Conservation (phyloP, 2,329 filamentous ascomycete genomes). For the Zasmidium citrigriseum region DNA sequence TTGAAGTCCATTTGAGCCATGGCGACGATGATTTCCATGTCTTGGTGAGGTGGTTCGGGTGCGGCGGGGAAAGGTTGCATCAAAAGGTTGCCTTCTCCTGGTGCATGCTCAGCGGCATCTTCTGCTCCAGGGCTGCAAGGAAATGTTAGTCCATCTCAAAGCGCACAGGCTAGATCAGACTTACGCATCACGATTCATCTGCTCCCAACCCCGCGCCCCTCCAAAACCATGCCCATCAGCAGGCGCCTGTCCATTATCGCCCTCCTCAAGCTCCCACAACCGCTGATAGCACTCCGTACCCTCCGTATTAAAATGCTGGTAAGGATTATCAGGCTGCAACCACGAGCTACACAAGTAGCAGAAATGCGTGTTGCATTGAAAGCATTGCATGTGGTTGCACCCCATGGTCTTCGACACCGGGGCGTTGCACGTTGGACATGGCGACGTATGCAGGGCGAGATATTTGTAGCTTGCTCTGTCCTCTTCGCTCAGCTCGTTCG, state of each 20-base stretch:
- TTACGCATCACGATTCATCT: slow-evolving; percentile 39
- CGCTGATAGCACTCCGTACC: slow-evolving; percentile 74
- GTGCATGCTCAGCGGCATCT: slow-evolving; percentile 32
- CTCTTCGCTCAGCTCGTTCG: slow-evolving; percentile 74
- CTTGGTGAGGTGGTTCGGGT: slow-evolving; percentile 11
- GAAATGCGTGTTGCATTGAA: slow-evolving; percentile 86
- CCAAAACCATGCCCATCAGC: slow-evolving; percentile 41
- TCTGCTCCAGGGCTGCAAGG: slow-evolving; percentile 29
- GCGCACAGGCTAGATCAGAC: background rate
- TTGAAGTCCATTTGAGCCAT: slow-evolving; percentile 22
- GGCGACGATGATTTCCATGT: slow-evolving; percentile 18
- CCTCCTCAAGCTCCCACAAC: slow-evolving; percentile 85
- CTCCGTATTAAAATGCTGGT: slow-evolving; percentile 80
- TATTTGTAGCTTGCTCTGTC: slow-evolving; percentile 87
- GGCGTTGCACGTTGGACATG: slow-evolving; percentile 83
- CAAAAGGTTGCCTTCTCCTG: slow-evolving; percentile 23
- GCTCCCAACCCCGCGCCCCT: slow-evolving; percentile 43
- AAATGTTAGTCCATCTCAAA: background rate
- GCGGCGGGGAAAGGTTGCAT: slow-evolving; percentile 11
- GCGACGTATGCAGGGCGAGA: slow-evolving; percentile 75
- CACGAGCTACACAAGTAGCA: slow-evolving; percentile 93
- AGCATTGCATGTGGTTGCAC: slow-evolving; percentile 97
- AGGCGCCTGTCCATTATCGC: slow-evolving; percentile 59
- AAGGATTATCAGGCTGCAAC: slow-evolving; percentile 79
- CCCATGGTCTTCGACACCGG: slow-evolving; percentile 88